Evolutionary conservation across 495 filamentous ascomycete species (phyloP).

Genomic region (Penicillium nucicola): DNA sequence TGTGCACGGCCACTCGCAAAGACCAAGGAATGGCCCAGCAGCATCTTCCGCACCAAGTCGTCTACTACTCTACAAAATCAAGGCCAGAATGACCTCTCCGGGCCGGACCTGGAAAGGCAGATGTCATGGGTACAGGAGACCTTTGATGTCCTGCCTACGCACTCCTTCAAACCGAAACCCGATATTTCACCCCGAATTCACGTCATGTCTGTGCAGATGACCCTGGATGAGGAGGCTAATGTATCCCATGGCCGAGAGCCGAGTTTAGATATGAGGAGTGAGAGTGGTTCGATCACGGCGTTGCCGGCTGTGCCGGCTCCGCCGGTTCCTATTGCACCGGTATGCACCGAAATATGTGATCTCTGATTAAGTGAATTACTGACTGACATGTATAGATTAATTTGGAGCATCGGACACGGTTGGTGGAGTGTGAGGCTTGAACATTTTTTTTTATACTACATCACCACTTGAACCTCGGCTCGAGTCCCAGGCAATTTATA

Average conservation of each 20-base stretch:
- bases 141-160: slow-evolving; percentile 30
- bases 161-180: slow-evolving; percentile 32
- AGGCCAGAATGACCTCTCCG: slow-evolving; percentile 7
- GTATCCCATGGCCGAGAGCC: not conserved
- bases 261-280: slow-evolving; percentile 6
- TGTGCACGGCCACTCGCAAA: slow-evolving; percentile 8
- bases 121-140: slow-evolving; percentile 34
- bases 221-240: slow-evolving; percentile 21
- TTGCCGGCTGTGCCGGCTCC: slow-evolving; percentile 32
- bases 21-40: slow-evolving; percentile 32
- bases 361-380: not conserved
- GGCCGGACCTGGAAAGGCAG: slow-evolving; percentile 19
- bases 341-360: not conserved
- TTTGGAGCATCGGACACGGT: slow-evolving; percentile 8
- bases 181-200: slow-evolving; percentile 32
- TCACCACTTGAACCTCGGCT: not conserved
- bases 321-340: slow-evolving; percentile 5
- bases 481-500: too few species aligned
- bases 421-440: slow-evolving; percentile 14
- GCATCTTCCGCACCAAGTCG: slow-evolving; percentile 32
- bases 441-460: not conserved
- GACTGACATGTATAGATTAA: not conserved
- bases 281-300: slow-evolving; percentile 36
- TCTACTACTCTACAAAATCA: slow-evolving; percentile 11
- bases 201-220: slow-evolving; percentile 31